Evolutionary conservation across 495 filamentous ascomycete genomes (phyloP).

Genomic region (Lasiosphaeriaceae sp.): DNA sequence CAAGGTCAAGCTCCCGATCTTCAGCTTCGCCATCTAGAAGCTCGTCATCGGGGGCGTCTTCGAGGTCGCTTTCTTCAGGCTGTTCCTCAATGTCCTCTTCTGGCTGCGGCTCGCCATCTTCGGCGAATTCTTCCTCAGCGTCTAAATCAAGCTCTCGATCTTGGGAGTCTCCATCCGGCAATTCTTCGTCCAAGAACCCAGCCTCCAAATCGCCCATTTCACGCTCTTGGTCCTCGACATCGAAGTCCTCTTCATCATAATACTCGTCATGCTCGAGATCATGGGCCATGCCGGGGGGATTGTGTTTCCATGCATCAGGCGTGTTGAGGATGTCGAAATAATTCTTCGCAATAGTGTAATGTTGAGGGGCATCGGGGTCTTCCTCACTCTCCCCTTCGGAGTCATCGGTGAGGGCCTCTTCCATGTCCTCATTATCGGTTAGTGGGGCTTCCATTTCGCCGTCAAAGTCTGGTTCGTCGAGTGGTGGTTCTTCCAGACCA

Average conservation of each 20-base stretch:
- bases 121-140: too few species aligned
- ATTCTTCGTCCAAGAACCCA: neutral
- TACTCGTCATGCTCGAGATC: neutral
- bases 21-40: neutral
- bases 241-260: neutral
- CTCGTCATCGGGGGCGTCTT: neutral
- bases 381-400: neutral
- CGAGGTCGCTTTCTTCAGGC: neutral
- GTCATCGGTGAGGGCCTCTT: too few species aligned
- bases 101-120: neutral
- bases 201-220: neutral
- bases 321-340: conserved; percentile 13
- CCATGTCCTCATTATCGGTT: too few species aligned
- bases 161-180: neutral
- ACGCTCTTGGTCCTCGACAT: neutral
- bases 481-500: neutral
- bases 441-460: neutral
- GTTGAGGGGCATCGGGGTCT: neutral
- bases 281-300: conserved; percentile 13
- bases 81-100: conserved; percentile 1
- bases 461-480: neutral
- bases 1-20: conserved; percentile 2
- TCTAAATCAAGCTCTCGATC: neutral
- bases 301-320: conserved; percentile 5
- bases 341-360: conserved; percentile 6